phyloP scores from a whole-genome alignment of 441 rosid species.

The Brassica balearica region DNA sequence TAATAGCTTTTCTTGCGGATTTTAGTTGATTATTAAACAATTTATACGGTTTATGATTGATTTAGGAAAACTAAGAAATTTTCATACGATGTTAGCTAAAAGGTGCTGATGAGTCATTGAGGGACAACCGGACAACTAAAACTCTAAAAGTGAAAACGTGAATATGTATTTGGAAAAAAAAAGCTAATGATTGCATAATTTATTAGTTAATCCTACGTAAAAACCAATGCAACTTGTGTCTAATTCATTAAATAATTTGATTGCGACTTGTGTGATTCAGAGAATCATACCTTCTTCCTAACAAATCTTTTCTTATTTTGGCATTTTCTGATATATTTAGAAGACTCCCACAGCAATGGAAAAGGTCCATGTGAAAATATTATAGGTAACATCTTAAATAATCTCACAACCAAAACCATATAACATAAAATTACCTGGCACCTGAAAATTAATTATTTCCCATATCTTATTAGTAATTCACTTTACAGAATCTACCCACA shows the following conservation, averaged over 20 bases:
- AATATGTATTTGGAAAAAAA: not conserved
- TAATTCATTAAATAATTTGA: conserved; percentile 29
- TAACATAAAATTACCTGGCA: conserved; percentile 5
- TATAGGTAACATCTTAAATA: conserved; percentile 22
- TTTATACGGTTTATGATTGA: not conserved
- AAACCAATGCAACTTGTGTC: conserved; percentile 1
- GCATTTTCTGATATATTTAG: conserved; percentile 27
- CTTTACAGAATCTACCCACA: not conserved
- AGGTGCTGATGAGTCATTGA: conserved; percentile 19
- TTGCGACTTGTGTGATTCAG: conserved; percentile 36
- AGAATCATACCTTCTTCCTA: conserved; percentile 41
- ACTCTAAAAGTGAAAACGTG: conserved; percentile 18
- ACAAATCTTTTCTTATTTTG: conserved; percentile 42
- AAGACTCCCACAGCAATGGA: conserved; percentile 41
- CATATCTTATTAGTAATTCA: not conserved
- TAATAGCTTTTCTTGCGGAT: not conserved
- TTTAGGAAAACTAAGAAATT: conserved; percentile 9
- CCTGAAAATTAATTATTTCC: conserved; percentile 11
- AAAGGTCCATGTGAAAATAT: conserved; percentile 40
- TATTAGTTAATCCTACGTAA: conserved; percentile 19
- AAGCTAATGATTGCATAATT: conserved; percentile 29
- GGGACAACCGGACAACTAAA: conserved; percentile 4
- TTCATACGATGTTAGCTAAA: conserved; percentile 1
- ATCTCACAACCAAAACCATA: conserved; percentile 10
- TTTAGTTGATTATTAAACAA: not conserved